A percentile compares a stretch with the other conserved stretches of the same genome.
phyloP scores from a whole-genome alignment of 805 yeast genomes.

The Candida vaughaniae region DNA sequence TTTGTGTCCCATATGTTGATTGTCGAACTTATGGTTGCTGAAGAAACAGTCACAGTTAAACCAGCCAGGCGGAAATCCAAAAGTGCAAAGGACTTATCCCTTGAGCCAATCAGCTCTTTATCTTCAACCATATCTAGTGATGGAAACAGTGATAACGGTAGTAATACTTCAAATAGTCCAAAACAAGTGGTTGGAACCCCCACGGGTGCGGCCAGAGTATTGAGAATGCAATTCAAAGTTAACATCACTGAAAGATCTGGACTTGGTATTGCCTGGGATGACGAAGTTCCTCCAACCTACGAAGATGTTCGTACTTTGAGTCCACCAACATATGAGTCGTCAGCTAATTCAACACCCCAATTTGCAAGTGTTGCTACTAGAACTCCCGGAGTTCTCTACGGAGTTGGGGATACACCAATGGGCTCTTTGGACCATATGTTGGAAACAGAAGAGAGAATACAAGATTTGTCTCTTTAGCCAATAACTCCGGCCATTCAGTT shows the following conservation, averaged over 20 bases:
- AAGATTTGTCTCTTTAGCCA: conserved; percentile 21
- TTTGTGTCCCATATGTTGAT: conserved; percentile 73
- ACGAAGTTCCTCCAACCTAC: conserved; percentile 97
- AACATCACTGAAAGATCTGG: conserved; percentile 87
- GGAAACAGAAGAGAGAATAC: conserved; percentile 33
- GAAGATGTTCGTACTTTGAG: conserved; percentile 77
- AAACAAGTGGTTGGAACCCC: conserved; percentile 56
- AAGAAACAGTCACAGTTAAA: conserved; percentile 60
- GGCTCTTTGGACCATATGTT: conserved; percentile 20
- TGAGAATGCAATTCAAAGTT: conserved; percentile 92
- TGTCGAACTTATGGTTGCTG: conserved; percentile 92
- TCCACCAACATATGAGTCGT: conserved; percentile 72
- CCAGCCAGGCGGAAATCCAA: conserved; percentile 6
- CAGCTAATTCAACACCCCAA: conserved; percentile 18
- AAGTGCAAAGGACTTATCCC: conserved; percentile 8
- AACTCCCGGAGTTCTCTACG: conserved; percentile 41
- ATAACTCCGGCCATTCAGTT: not conserved
- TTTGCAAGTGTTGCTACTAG: conserved; percentile 20
- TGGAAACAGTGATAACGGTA: not conserved
- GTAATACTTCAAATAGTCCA: not conserved
- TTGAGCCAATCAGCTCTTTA: conserved; percentile 27
- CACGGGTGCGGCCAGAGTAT: conserved; percentile 92
- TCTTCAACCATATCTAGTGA: conserved; percentile 15
- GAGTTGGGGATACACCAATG: conserved; percentile 43
- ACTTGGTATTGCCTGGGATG: conserved; percentile 96